A percentile compares a stretch with the other conserved stretches of the same genome.
These are phyloP conservation scores for Penicillium thymicola DNA, from an alignment of 2,329 filamentous ascomycete genomes.

Conservation along the genomic window DNA sequence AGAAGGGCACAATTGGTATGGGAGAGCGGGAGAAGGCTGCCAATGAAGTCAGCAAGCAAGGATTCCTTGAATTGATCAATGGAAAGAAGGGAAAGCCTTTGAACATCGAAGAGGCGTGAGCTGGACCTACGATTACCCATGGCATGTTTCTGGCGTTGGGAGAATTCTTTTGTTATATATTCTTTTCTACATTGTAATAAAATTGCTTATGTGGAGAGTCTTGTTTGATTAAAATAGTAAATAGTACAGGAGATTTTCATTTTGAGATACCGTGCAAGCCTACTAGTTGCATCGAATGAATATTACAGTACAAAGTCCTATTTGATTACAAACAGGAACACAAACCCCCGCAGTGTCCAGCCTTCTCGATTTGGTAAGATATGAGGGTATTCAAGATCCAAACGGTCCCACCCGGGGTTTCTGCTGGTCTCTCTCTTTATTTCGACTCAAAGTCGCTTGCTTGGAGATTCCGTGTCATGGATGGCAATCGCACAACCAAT, in stretches of 20 bases:
- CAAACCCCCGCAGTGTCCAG: not conserved
- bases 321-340: constrained; percentile 3
- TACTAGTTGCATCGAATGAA: constrained; percentile 25
- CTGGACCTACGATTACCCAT: constrained; percentile 22
- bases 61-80: constrained; percentile 86
- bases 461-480: constrained; percentile 94
- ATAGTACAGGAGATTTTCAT: constrained; percentile 30
- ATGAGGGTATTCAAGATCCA: not conserved
- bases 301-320: constrained; percentile 28
- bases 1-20: constrained; percentile 73
- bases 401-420: constrained; percentile 3
- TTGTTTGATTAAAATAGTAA: constrained; percentile 22
- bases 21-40: constrained; percentile 79
- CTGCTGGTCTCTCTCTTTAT: constrained; percentile 28
- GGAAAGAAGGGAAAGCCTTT: constrained; percentile 52
- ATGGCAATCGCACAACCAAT: constrained; percentile 76
- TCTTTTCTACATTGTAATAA: constrained; percentile 19
- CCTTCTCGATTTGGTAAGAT: not conserved
- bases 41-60: constrained; percentile 95
- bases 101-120: constrained; percentile 45
- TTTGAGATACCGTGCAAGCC: constrained; percentile 21
- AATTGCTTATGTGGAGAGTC: constrained; percentile 21
- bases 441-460: constrained; percentile 76
- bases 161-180: constrained; percentile 18
- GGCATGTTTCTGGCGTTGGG: constrained; percentile 37